Base-by-base conservation (phyloP, 305 asterid genomes). In the Nicotiana rustica region DNA sequence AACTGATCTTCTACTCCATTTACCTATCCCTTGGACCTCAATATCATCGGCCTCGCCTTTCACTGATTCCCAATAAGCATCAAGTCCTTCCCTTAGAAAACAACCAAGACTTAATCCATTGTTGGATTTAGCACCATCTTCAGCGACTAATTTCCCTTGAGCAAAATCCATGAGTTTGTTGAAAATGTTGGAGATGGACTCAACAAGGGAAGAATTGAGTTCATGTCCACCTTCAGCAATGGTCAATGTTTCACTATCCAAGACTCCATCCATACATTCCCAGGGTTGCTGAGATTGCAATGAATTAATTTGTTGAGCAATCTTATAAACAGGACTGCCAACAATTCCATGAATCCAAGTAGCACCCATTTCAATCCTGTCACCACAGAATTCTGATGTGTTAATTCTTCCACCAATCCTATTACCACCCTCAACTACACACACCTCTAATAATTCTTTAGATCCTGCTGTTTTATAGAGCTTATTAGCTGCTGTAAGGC, bases 281-380 rank as follows among this genome's bases (percentile, higher is more conserved):
- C 97, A 95, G 0, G 99, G 97, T 88, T 88, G 86, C 64, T 87
- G 77, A 3, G 98, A 92, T 33, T 75, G 81, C 15, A 95, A 85
- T 2, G 92, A 87, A 6, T 78, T 57, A 2, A 84, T 88, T 8
- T 91, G 86, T 21, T 76, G 83, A 6, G 98, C 98, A 36, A 95
- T 95, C 78, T 91, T 82, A 64, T 92, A 86, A 79, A 95, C 73
- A 10, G 98, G 99, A 78, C 98, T 95, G 5, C 94, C 94, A 3
- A 88, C 90, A 75, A 94, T 91, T 25, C 99, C 99, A 68, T 95
- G 99, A 94, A 95, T 95, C 98, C 98, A 94, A 19, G 99, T 95
- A 18, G 98, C 99, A 3, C 99, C 99, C 77, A 84, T 88, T 91
- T 95, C 99, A 83, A 95, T 89, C 86, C 95, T 85, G 87, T 92